phyloP scores from a whole-genome alignment of 805 yeast species.

The Lipomyces starkeyi region DNA sequence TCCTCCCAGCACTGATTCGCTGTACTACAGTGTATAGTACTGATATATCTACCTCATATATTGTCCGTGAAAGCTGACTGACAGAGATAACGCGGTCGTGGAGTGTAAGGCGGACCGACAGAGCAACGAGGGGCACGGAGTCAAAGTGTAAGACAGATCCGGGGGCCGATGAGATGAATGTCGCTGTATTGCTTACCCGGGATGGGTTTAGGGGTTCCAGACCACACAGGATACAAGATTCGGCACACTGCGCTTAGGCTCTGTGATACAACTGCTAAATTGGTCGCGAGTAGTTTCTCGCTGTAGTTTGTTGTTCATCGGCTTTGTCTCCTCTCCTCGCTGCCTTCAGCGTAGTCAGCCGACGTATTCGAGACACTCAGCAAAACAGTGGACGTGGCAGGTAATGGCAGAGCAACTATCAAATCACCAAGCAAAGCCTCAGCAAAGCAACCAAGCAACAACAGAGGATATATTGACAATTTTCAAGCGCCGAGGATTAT shows the following conservation, averaged over 20 bases:
- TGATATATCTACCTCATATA: not conserved
- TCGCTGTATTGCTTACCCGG: not conserved
- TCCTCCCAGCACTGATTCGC: not conserved
- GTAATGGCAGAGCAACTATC: not conserved
- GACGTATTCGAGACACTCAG: not conserved
- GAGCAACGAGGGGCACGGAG: not conserved
- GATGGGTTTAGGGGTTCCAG: too few relatives aligned
- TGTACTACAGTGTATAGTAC: not conserved
- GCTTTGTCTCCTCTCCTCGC: too few relatives aligned
- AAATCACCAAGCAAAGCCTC: not conserved
- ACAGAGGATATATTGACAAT: constrained; percentile 43
- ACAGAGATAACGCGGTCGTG: not conserved
- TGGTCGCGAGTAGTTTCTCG: too few relatives aligned
- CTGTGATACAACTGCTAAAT: too few relatives aligned
- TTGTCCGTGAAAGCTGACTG: not conserved
- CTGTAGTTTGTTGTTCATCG: too few relatives aligned
- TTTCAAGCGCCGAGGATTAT: constrained; percentile 39
- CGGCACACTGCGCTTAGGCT: too few relatives aligned
- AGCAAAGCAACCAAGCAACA: constrained; percentile 46
- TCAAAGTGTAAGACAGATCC: not conserved
- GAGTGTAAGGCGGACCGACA: not conserved
- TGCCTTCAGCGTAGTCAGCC: not conserved
- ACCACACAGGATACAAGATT: too few relatives aligned
- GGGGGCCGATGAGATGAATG: not conserved
- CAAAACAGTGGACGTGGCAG: not conserved